Evolutionary conservation across 768 basidiomycete species (phyloP), one percentile per base, ranked within the genome.

Genomic region (Suillus subluteus): DNA sequence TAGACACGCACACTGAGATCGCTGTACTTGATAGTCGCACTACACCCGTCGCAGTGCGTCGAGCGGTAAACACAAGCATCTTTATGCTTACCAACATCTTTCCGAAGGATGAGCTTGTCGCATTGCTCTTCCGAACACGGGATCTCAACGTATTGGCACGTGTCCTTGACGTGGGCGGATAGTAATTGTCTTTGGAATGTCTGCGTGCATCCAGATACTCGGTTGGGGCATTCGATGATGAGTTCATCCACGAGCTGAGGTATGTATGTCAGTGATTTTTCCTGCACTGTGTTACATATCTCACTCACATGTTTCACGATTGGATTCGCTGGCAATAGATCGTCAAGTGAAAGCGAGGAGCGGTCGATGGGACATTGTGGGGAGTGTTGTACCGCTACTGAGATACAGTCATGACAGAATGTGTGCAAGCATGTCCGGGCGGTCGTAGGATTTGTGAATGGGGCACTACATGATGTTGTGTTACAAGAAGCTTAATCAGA

Each of bases 361-460:
- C 95, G 87, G 78, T 96, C 95, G 38, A 97, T 87, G 13, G 95
- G 95, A 75, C 95, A 97, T 67, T 89, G 88, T 0, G 84, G 74
- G 95, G 88, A 87, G 66, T 91, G 86, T 15, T 78, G 75, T 4
- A 96, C 83, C 0, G 95, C 91, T 61, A 82, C 81, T n/a, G 80
- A 71, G 67, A 96, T 92, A 73, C 95, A 97, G 38, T 87, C 89
- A n/a, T 79, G 78, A 75, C 95, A 97, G 76, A 96, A 96, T 0
- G 94, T 96, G 18, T 61, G 95, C 66, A 86, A 82, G 71, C 95
- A 96, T 9, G 89, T 87, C 48, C 78, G 83, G 0, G 92, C 89
- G 0, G 91, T 91, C 1, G 84, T 84, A 12, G 95, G 95, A 38
- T 94, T 86, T 9, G 87, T 79, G 73, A 96, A 95, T 3, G 94